Evolutionary conservation across 2,329 filamentous ascomycete species (phyloP).

Genomic region (Phaeoacremonium minimum): DNA sequence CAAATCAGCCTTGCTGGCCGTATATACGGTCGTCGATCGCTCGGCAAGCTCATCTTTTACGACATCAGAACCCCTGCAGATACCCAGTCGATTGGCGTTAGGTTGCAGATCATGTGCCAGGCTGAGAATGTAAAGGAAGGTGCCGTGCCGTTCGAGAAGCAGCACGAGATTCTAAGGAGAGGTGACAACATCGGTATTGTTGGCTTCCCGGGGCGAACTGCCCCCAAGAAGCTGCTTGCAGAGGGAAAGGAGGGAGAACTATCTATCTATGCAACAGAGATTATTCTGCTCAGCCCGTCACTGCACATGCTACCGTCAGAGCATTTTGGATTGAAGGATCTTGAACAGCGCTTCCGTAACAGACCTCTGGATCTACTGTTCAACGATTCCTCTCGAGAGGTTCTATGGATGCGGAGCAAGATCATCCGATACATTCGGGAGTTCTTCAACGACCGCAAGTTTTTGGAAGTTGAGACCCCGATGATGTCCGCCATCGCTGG

Average conservation of each 20-base stretch:
- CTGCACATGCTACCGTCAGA: slow-evolving; percentile 86
- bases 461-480: slow-evolving; percentile 92
- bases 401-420: slow-evolving; percentile 80
- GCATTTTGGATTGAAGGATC: slow-evolving; percentile 92
- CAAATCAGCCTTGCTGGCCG: slow-evolving; percentile 75
- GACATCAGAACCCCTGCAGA: slow-evolving; percentile 63
- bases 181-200: slow-evolving; percentile 91
- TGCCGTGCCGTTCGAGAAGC: slow-evolving; percentile 68
- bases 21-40: slow-evolving; percentile 82
- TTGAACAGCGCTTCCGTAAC: slow-evolving; percentile 89
- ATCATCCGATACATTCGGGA: slow-evolving; percentile 84
- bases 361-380: slow-evolving; percentile 95
- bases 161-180: slow-evolving; percentile 83
- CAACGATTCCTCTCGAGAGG: slow-evolving; percentile 81
- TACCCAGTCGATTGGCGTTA: slow-evolving; percentile 58
- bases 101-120: slow-evolving; percentile 91
- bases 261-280: slow-evolving; percentile 85
- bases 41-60: slow-evolving; percentile 90
- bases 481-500: slow-evolving; percentile 97
- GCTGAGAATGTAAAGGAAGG: slow-evolving; percentile 69
- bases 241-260: slow-evolving; percentile 81
- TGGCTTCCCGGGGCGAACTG: slow-evolving; percentile 79
- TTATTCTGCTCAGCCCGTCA: slow-evolving; percentile 84
- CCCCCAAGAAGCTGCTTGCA: slow-evolving; percentile 82
- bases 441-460: slow-evolving; percentile 84